Evolutionary conservation across 2,329 filamentous ascomycete genomes (phyloP).

Genomic region (Hymenoscyphus occultus): DNA sequence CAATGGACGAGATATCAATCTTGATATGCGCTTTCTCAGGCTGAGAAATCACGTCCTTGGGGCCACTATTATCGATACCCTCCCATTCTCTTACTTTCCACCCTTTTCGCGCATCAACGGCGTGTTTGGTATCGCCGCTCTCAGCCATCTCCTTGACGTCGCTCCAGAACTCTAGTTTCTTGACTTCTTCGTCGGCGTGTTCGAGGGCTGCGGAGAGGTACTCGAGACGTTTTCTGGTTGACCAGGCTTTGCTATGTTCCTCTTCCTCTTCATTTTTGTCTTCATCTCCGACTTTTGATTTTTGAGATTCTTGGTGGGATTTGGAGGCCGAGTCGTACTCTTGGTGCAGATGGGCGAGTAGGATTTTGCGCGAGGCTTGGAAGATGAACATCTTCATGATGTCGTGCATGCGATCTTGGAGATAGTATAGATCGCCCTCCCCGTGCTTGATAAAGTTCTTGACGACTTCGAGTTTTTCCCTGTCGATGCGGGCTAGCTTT

Average conservation of each 20-base stretch:
- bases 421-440: constrained; percentile 69
- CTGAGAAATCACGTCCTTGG: constrained; percentile 31
- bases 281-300: background rate
- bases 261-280: constrained; percentile 35
- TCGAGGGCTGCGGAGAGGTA: constrained; percentile 72
- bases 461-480: constrained; percentile 84
- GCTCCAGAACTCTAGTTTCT: constrained; percentile 82
- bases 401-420: constrained; percentile 73
- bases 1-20: background rate
- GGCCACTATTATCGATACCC: constrained; percentile 33
- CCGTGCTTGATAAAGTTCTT: constrained; percentile 78
- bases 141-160: constrained; percentile 70
- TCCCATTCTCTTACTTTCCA: constrained; percentile 32
- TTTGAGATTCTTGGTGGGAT: constrained; percentile 37
- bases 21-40: background rate
- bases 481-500: constrained; percentile 72
- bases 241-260: constrained; percentile 33
- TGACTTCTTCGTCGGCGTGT: constrained; percentile 77
- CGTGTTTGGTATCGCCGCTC: constrained; percentile 39
- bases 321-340: constrained; percentile 54
- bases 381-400: constrained; percentile 88
- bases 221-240: constrained; percentile 43
- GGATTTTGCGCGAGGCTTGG: constrained; percentile 76
- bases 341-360: constrained; percentile 69
- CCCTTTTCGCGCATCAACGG: constrained; percentile 31